Conservation (phyloP, 805 yeast species). For the Wickerhamiella spandovensis region DNA sequence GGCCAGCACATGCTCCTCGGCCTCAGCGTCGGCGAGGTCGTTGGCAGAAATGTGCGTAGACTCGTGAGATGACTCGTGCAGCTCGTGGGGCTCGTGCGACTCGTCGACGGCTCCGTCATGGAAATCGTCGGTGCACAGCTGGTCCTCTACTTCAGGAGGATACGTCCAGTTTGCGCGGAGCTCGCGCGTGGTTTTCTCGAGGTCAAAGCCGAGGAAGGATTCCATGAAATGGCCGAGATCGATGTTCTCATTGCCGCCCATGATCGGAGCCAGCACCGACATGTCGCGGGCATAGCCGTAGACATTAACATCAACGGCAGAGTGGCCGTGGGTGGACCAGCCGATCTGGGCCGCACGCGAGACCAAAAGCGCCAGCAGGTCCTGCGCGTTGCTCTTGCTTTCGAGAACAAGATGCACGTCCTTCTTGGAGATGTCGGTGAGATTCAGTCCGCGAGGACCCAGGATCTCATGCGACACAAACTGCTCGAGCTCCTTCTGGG, state of each 20-base stretch:
- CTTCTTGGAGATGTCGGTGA: slow-evolving; percentile 38
- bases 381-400: slow-evolving; percentile 26
- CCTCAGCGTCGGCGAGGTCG: no score
- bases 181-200: slow-evolving; percentile 19
- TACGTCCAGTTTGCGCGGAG: slow-evolving; percentile 12
- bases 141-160: not conserved
- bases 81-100: no score
- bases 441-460: slow-evolving; percentile 48
- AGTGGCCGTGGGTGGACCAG: slow-evolving; percentile 95
- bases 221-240: slow-evolving; percentile 73
- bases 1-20: no score
- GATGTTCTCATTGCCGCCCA: slow-evolving; percentile 75
- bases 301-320: slow-evolving; percentile 90
- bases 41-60: no score
- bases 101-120: no score
- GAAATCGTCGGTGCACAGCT: not conserved
- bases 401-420: slow-evolving; percentile 39
- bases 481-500: slow-evolving; percentile 24
- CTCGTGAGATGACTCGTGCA: no score
- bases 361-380: slow-evolving; percentile 52
- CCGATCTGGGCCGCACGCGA: slow-evolving; percentile 79
- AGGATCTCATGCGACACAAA: slow-evolving; percentile 44
- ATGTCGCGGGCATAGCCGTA: slow-evolving; percentile 57
- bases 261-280: slow-evolving; percentile 6
- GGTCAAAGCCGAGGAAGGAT: slow-evolving; percentile 28